Percentiles rank a stretch among this genome's conserved stretches.
phyloP scores from a whole-genome alignment of 2,329 filamentous ascomycete species.

The Penicillium sp. region DNA sequence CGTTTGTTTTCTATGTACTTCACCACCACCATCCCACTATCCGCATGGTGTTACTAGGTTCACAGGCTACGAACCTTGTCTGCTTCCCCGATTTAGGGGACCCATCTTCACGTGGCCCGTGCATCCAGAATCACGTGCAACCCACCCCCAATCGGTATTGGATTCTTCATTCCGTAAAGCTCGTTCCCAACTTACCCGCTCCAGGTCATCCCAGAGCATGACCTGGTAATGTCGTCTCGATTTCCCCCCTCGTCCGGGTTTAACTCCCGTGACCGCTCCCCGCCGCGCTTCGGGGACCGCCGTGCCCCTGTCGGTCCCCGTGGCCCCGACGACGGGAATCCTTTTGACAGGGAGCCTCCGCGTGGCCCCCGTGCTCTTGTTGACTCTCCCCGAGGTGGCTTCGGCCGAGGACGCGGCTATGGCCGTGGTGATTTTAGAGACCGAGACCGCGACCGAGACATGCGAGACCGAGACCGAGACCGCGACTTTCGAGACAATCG shows the following conservation, averaged over 20 bases:
- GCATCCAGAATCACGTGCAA: slow-evolving; percentile 8
- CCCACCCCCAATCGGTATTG: slow-evolving; percentile 4
- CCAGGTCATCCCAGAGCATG: slow-evolving; percentile 35
- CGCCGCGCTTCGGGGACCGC: slow-evolving; percentile 68
- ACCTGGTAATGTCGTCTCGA: slow-evolving; percentile 55
- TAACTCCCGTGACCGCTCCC: slow-evolving; percentile 65
- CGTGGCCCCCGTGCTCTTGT: slow-evolving; percentile 77
- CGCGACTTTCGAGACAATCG: slow-evolving; percentile 43
- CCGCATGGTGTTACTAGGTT: neutral
- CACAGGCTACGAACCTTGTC: neutral
- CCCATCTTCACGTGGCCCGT: slow-evolving; percentile 13
- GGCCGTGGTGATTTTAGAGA: slow-evolving; percentile 36
- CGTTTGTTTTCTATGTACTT: no score
- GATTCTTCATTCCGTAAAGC: slow-evolving; percentile 8
- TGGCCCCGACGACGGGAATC: slow-evolving; percentile 59
- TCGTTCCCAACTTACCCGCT: neutral
- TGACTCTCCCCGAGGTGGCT: slow-evolving; percentile 61
- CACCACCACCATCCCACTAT: neutral
- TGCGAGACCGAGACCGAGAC: slow-evolving; percentile 50
- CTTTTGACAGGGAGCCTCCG: slow-evolving; percentile 67
- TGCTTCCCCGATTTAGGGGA: neutral
- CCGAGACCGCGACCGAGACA: slow-evolving; percentile 61
- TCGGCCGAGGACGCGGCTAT: slow-evolving; percentile 47
- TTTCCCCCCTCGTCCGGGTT: slow-evolving; percentile 63
- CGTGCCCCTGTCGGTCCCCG: slow-evolving; percentile 56